Evolutionary conservation across 352 stramenopile genomes (phyloP), one percentile per base, ranked within the genome.

Genomic region (Pythium aristosporum): DNA sequence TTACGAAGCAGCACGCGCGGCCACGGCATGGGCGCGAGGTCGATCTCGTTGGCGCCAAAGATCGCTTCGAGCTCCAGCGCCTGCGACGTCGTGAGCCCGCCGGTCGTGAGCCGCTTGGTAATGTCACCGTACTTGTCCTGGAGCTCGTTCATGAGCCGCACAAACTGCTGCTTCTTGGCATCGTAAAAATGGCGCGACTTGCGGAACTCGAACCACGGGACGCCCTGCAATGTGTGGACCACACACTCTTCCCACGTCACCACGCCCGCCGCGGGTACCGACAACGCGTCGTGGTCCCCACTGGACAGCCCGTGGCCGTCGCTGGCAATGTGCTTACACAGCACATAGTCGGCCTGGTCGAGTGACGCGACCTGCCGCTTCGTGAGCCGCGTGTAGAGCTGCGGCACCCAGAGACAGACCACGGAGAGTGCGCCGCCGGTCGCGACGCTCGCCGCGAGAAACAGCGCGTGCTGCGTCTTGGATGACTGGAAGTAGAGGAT

Each of bases 171-270:
- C 37, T 76, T 69, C 53, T 87, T 74, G 37, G 70, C 51, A 54
- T 88, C 74, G n/a, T 73, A 84, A 50, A 89, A 77, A 55, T 93
- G 80, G 25, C 84, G 82, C 58, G 75, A 80, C 48, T 89, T 88
- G 61, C 77, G 69, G 67, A 81, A 91, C 51, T 90, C 79, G 21
- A 93, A 93, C 77, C 81, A 88, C 6, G 57, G 44, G 16, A 74
- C 61, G 25, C 28, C 56, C 18, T 60, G 32, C 34, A 72, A 50
- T 21, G 63, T 60, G 25, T 76, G 50, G 34, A 91, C 62, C 12
- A 36, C 48, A 53, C 77, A 89, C 62, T 83, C 74, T 34, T 83
- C 68, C 70, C 76, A 91, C 46, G 72, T 61, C 25, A 65, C 69
- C 13, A 44, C 16, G 2, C 39, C 39, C 13, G 15, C 1, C 39